Evolutionary conservation across 257 asterid genomes (phyloP).

Genomic region (Lantana camara): DNA sequence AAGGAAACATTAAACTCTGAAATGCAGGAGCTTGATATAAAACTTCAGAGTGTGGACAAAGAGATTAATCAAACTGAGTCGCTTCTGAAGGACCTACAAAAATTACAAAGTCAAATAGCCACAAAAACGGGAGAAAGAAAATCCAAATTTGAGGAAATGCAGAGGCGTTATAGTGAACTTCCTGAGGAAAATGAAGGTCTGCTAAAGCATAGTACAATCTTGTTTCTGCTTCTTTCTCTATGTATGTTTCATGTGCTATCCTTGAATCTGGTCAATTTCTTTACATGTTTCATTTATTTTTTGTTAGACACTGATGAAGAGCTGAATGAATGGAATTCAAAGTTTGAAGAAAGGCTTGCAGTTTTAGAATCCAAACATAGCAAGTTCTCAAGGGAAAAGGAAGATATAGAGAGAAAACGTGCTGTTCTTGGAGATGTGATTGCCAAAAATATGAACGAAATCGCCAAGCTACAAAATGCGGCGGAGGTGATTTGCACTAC

Average conservation of each 20-base stretch:
- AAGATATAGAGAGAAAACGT: conserved; percentile 57
- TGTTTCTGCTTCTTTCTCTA: conserved; percentile 14
- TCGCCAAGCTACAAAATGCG: conserved; percentile 75
- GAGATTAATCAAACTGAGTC: conserved; percentile 74
- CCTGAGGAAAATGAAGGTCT: conserved; percentile 81
- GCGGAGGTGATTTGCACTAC: conserved; percentile 55
- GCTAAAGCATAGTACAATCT: conserved; percentile 7
- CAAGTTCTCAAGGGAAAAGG: conserved; percentile 73
- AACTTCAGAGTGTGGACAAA: conserved; percentile 60
- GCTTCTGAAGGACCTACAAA: conserved; percentile 64
- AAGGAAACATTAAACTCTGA: conserved; percentile 65
- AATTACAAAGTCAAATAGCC: conserved; percentile 64
- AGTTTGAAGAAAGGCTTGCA: conserved; percentile 78
- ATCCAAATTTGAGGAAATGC: conserved; percentile 69
- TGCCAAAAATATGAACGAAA: conserved; percentile 46
- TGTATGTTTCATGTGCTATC: conserved; percentile 1
- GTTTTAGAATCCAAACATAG: conserved; percentile 51
- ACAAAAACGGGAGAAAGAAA: conserved; percentile 86
- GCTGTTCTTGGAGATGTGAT: conserved; percentile 40
- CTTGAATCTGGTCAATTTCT: conserved; percentile 19
- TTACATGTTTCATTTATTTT: conserved; percentile 4
- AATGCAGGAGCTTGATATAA: conserved; percentile 71
- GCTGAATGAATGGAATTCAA: conserved; percentile 85
- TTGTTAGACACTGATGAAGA: conserved; percentile 89
- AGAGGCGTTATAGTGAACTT: conserved; percentile 68